Conservation (phyloP, 2,329 filamentous ascomycete genomes). For the Alternaria gansuensis region DNA sequence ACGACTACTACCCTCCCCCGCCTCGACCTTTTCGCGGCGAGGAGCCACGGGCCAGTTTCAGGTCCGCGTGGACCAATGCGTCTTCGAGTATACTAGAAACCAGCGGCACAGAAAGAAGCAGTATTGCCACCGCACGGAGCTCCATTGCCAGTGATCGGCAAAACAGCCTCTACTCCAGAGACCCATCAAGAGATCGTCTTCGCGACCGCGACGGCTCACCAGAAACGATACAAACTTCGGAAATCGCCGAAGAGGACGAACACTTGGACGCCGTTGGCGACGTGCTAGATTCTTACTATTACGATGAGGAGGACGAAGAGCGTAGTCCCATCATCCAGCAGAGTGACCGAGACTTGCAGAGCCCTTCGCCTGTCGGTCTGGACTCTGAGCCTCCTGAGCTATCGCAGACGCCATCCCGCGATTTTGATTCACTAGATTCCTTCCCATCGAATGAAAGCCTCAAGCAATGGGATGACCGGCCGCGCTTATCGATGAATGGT, state of each 20-base stretch:
- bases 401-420: slow-evolving; percentile 42
- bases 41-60: slow-evolving; percentile 65
- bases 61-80: slow-evolving; percentile 66
- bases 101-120: slow-evolving; percentile 81
- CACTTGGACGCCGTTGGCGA: slow-evolving; percentile 67
- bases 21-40: slow-evolving; percentile 45
- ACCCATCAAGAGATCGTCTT: slow-evolving; percentile 38
- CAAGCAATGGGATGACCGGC: slow-evolving; percentile 31
- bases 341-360: slow-evolving; percentile 17
- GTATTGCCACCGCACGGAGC: slow-evolving; percentile 80
- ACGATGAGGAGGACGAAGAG: slow-evolving; percentile 57
- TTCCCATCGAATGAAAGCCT: slow-evolving; percentile 38
- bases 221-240: slow-evolving; percentile 38
- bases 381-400: slow-evolving; percentile 38
- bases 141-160: slow-evolving; percentile 68
- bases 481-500: slow-evolving; percentile 17
- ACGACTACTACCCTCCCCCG: slow-evolving; percentile 42
- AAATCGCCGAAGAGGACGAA: slow-evolving; percentile 42
- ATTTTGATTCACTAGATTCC: slow-evolving; percentile 37
- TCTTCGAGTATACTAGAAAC: slow-evolving; percentile 66
- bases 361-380: slow-evolving; percentile 31
- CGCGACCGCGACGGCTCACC: slow-evolving; percentile 43
- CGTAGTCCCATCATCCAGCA: slow-evolving; percentile 25
- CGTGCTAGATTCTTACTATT: slow-evolving; percentile 68
- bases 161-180: slow-evolving; percentile 57